Evolutionary conservation across 1,139 yeast species (phyloP).

Genomic region (Candida pseudoviswanathii): DNA sequence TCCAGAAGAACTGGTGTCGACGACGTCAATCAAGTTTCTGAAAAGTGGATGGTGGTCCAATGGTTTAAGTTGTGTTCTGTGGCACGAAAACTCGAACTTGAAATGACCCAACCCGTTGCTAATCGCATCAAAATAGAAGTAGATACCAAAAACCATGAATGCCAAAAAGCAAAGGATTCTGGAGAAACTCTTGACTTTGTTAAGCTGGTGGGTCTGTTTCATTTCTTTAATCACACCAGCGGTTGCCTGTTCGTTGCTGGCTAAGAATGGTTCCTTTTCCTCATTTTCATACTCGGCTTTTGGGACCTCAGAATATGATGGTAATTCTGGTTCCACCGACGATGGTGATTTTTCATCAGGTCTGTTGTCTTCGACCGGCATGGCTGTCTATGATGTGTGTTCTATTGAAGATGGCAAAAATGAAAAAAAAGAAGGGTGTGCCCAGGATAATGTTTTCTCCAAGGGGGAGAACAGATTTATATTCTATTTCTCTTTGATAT

Average conservation of each 20-base stretch:
- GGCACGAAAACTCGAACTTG: neutral
- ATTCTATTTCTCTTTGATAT: too few species aligned
- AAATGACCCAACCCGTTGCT: neutral
- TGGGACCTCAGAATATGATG: slow-evolving; percentile 3
- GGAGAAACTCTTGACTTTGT: neutral
- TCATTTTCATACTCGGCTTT: neutral
- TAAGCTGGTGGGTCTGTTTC: neutral
- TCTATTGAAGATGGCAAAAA: neutral
- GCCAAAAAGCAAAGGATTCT: neutral
- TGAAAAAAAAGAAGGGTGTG: neutral
- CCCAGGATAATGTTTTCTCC: neutral
- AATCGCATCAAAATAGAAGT: neutral
- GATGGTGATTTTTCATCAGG: neutral
- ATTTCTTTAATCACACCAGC: neutral
- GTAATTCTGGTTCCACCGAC: neutral
- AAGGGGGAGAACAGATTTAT: too few species aligned
- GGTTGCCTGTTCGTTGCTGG: neutral
- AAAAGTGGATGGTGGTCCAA: slow-evolving; percentile 9
- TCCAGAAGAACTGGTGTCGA: slow-evolving; percentile 2
- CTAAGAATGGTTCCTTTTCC: slow-evolving; percentile 1
- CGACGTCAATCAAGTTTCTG: slow-evolving; percentile 10
- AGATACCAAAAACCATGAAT: neutral
- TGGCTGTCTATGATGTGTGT: neutral
- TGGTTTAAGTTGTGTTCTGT: neutral
- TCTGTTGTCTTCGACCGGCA: slow-evolving; percentile 3